phyloP scores from a whole-genome alignment of 345 rosid species.

The Syzygium aqueum region DNA sequence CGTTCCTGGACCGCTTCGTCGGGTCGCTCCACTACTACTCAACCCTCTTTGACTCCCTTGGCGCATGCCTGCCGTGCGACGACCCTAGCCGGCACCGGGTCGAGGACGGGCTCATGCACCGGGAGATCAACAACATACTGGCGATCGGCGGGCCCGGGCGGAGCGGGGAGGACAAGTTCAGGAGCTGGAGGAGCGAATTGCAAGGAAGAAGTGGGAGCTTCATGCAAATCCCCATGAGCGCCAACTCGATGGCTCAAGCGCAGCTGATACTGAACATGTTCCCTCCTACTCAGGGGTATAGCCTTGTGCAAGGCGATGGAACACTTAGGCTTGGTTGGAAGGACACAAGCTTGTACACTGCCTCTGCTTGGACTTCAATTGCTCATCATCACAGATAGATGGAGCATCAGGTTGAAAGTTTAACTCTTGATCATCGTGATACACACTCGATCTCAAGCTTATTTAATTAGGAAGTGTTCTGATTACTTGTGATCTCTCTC shows the following conservation, averaged over 20 bases:
- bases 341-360: constrained; percentile 51
- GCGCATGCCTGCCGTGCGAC: constrained; percentile 29
- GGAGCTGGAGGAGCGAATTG: constrained; percentile 47
- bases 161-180: constrained; percentile 57
- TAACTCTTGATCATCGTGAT: neutral
- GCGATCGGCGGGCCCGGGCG: constrained; percentile 63
- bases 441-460: neutral
- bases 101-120: constrained; percentile 39
- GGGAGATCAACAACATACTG: constrained; percentile 55
- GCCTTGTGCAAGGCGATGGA: constrained; percentile 55
- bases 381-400: neutral
- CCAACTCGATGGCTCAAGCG: constrained; percentile 63
- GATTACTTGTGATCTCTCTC: neutral
- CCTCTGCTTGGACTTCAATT: constrained; percentile 50
- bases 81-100: constrained; percentile 32
- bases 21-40: constrained; percentile 59
- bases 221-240: constrained; percentile 45
- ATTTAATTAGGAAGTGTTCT: neutral
- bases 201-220: constrained; percentile 14
- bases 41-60: constrained; percentile 50
- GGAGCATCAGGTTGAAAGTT: neutral
- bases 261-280: constrained; percentile 59
- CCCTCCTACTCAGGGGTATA: constrained; percentile 50
- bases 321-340: constrained; percentile 63
- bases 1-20: constrained; percentile 58